A percentile compares a stretch with the other conserved stretches of the same genome.
These are phyloP conservation scores for Lachancea dasiensis DNA, from an alignment of 805 yeast genomes.

Conservation along the genomic window DNA sequence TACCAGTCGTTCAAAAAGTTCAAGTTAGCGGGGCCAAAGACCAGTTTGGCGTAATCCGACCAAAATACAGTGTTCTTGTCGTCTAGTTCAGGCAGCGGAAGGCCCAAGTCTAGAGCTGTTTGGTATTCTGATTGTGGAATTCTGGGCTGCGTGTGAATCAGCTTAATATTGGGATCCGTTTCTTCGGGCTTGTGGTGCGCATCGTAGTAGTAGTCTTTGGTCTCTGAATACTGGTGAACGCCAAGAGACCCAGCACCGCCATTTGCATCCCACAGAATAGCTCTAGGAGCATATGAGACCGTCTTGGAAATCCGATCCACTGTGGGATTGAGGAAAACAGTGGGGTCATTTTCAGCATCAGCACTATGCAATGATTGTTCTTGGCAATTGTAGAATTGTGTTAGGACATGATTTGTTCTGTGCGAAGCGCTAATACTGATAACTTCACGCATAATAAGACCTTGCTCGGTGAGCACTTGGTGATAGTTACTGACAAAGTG, in stretches of 20 bases:
- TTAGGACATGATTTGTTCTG: slow-evolving; percentile 61
- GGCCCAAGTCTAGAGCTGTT: slow-evolving; percentile 48
- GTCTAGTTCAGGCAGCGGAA: slow-evolving; percentile 32
- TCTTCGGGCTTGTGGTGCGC: slow-evolving; percentile 7
- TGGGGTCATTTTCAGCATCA: slow-evolving; percentile 34
- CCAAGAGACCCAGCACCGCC: slow-evolving; percentile 73
- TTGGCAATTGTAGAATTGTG: slow-evolving; percentile 79
- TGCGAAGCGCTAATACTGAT: slow-evolving; percentile 71
- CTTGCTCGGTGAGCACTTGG: too few species aligned
- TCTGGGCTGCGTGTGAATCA: slow-evolving; percentile 34
- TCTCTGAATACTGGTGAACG: slow-evolving; percentile 40
- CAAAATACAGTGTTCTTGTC: slow-evolving; percentile 51
- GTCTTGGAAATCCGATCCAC: slow-evolving; percentile 36
- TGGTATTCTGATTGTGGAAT: slow-evolving; percentile 57
- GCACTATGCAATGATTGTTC: slow-evolving; percentile 54
- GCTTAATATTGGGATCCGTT: slow-evolving; percentile 14
- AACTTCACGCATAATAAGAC: slow-evolving; percentile 75
- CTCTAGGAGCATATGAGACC: slow-evolving; percentile 72
- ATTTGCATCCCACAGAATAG: slow-evolving; percentile 70
- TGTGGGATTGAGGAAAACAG: slow-evolving; percentile 42
- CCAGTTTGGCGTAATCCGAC: slow-evolving; percentile 72
- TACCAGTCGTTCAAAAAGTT: slow-evolving; percentile 56
- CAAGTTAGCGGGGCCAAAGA: slow-evolving; percentile 57
- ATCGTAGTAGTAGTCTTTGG: slow-evolving; percentile 21
- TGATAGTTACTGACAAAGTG: too few species aligned